These are phyloP conservation scores for Fusarium sp. DNA, from an alignment of 2,329 filamentous ascomycete species.

Conservation along the genomic window DNA sequence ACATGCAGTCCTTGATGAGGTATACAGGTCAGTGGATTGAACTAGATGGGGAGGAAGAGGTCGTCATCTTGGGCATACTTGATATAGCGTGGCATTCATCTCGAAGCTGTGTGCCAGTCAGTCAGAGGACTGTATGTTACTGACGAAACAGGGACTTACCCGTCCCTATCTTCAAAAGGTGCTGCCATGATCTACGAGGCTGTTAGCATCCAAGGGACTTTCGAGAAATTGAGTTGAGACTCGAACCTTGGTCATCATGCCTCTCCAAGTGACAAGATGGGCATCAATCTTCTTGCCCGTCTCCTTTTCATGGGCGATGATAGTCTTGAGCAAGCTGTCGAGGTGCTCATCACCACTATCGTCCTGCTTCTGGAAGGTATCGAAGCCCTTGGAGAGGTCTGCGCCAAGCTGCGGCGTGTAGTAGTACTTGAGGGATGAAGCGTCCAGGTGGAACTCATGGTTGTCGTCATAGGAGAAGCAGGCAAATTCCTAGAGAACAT, in stretches of 20 bases:
- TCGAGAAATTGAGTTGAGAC: not conserved
- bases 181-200: slow-evolving; percentile 81
- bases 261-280: slow-evolving; percentile 91
- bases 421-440: slow-evolving; percentile 87
- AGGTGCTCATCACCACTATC: slow-evolving; percentile 88
- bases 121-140: slow-evolving; percentile 7
- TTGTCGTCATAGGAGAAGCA: slow-evolving; percentile 93
- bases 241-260: slow-evolving; percentile 96
- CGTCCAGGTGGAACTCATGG: slow-evolving; percentile 80
- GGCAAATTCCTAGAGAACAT: slow-evolving; percentile 77
- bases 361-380: slow-evolving; percentile 85
- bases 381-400: slow-evolving; percentile 84
- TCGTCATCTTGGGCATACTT: slow-evolving; percentile 69
- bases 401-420: slow-evolving; percentile 79
- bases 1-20: slow-evolving; percentile 64
- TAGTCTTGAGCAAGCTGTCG: slow-evolving; percentile 82
- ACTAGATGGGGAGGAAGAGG: not conserved
- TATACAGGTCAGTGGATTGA: slow-evolving; percentile 27
- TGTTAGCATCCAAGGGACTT: slow-evolving; percentile 10
- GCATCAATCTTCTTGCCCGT: slow-evolving; percentile 76
- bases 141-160: slow-evolving; percentile 59
- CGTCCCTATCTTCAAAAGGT: slow-evolving; percentile 84
- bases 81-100: slow-evolving; percentile 93
- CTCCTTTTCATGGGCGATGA: slow-evolving; percentile 78
- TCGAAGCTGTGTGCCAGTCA: slow-evolving; percentile 73